Percentiles rank a stretch among this genome's conserved stretches.
phyloP scores from a whole-genome alignment of 352 stramenopile genomes.

The Pythium volutum region DNA sequence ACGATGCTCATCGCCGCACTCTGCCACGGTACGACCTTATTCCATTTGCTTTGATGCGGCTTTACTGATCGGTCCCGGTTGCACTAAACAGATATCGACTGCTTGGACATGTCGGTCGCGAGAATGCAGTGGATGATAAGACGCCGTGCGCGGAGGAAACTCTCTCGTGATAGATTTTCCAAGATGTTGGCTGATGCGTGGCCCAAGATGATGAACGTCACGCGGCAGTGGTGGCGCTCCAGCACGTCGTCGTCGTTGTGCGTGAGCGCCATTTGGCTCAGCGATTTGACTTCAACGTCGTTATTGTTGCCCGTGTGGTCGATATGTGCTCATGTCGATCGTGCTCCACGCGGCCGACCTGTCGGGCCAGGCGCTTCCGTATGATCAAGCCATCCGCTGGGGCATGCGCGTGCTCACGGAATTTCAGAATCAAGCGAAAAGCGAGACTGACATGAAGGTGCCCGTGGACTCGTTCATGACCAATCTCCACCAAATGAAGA shows the following conservation, averaged over 20 bases:
- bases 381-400: constrained; percentile 52
- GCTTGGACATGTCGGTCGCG: no score
- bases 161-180: constrained; percentile 18
- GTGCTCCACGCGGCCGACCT: constrained; percentile 74
- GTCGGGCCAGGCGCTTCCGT: constrained; percentile 54
- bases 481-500: constrained; percentile 46
- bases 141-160: no score
- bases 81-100: background rate
- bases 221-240: constrained; percentile 75
- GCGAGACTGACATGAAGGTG: constrained; percentile 52
- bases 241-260: constrained; percentile 76
- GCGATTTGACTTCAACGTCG: no score
- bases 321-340: constrained; percentile 55
- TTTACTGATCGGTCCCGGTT: no score
- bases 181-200: constrained; percentile 33
- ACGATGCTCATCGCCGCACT: no score
- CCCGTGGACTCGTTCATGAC: constrained; percentile 70
- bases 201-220: constrained; percentile 54
- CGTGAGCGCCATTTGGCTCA: constrained; percentile 57
- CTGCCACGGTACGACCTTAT: background rate
- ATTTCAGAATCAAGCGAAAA: constrained; percentile 64
- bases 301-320: no score
- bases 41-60: constrained; percentile 56
- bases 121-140: no score
- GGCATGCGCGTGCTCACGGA: constrained; percentile 57